phyloP scores from a whole-genome alignment of 208 protist genomes.

The Trypanosoma lewisi region DNA sequence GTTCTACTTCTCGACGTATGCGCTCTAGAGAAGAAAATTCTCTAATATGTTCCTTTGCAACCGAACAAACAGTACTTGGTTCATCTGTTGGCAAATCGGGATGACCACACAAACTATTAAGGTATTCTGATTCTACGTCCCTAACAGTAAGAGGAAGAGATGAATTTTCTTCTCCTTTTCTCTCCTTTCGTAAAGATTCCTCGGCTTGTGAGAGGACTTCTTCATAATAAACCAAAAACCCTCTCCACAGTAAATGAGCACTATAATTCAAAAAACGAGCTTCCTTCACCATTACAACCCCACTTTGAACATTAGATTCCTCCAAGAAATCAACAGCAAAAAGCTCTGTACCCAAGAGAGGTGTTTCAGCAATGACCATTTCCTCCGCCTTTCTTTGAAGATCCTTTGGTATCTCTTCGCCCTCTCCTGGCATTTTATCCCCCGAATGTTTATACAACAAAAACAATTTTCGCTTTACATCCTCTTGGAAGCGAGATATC shows the following conservation, averaged over 20 bases:
- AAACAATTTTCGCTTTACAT: constrained; percentile 39
- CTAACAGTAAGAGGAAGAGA: neutral
- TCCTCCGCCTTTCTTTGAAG: constrained; percentile 46
- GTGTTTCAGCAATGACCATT: constrained; percentile 34
- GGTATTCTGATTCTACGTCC: constrained; percentile 19
- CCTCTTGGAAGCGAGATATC: constrained; percentile 31
- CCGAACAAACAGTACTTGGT: constrained; percentile 4
- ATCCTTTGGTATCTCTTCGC: constrained; percentile 29
- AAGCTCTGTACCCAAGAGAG: constrained; percentile 54
- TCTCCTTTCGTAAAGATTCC: constrained; percentile 12
- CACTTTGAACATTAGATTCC: constrained; percentile 68
- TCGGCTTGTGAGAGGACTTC: constrained; percentile 23
- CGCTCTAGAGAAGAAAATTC: constrained; percentile 26
- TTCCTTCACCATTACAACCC: constrained; percentile 54
- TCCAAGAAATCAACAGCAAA: constrained; percentile 73
- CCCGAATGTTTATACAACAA: constrained; percentile 17
- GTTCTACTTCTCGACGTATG: constrained; percentile 40
- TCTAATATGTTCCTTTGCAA: constrained; percentile 22
- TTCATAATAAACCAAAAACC: constrained; percentile 44
- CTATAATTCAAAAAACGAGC: constrained; percentile 70
- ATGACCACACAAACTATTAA: constrained; percentile 15
- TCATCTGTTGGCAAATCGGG: neutral
- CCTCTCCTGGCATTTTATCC: constrained; percentile 25
- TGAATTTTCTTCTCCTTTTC: neutral
- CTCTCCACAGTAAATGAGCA: constrained; percentile 42